Evolutionary conservation across 768 basidiomycete genomes (phyloP).

Genomic region (Mycena galopus): DNA sequence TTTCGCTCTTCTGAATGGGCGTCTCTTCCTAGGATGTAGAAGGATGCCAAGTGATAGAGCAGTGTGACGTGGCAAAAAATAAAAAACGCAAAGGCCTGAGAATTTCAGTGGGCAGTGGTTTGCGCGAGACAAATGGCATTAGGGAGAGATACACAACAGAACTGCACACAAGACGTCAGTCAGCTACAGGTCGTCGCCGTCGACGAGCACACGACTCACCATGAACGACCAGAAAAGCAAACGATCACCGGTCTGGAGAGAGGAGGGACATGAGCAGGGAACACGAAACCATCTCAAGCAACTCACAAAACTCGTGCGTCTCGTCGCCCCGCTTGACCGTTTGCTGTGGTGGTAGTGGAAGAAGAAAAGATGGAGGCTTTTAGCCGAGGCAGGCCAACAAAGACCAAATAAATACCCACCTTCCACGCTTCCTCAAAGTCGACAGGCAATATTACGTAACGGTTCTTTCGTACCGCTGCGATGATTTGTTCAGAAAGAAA

Average conservation of each 20-base stretch:
- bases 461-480: constrained; percentile 95
- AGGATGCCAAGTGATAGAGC: constrained; percentile 92
- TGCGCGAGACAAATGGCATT: constrained; percentile 13
- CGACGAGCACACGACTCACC: constrained; percentile 47
- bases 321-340: constrained; percentile 97
- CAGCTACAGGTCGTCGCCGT: neutral
- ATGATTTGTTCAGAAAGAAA: constrained; percentile 10
- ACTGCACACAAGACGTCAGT: neutral
- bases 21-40: constrained; percentile 68
- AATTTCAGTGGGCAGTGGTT: too few relatives aligned
- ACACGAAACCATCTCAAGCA: constrained; percentile 36
- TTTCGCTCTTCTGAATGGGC: constrained; percentile 92
- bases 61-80: constrained; percentile 5
- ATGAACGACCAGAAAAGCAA: constrained; percentile 19
- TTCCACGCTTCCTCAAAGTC: constrained; percentile 99
- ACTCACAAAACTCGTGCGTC: constrained; percentile 95
- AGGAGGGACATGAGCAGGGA: constrained; percentile 31
- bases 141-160: constrained; percentile 12
- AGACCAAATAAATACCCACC: constrained; percentile 78
- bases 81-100: too few relatives aligned
- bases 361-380: constrained; percentile 50
- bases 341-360: constrained; percentile 73
- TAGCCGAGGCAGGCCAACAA: constrained; percentile 56
- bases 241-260: constrained; percentile 47
- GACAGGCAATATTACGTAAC: constrained; percentile 95